Evolutionary conservation across 306 rosid species (phyloP).

Genomic region (Dalbergia cochinchinensis): DNA sequence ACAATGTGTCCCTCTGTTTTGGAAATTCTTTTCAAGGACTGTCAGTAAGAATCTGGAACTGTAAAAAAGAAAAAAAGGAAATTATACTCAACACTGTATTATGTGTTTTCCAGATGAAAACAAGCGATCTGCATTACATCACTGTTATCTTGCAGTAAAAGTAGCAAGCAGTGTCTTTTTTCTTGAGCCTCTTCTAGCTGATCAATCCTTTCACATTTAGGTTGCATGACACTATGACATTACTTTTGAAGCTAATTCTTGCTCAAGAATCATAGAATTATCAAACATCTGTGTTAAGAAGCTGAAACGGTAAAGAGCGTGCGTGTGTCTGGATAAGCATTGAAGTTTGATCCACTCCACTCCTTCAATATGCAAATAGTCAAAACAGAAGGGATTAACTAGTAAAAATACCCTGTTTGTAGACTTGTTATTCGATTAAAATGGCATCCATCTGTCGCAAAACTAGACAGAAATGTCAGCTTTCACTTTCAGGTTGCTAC

Average conservation of each 20-base stretch:
- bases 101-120: not conserved
- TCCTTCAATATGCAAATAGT: constrained; percentile 3
- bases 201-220: not conserved
- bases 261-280: not conserved
- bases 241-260: constrained; percentile 5
- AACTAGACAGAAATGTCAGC: constrained; percentile 17
- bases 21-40: constrained; percentile 8
- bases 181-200: not conserved
- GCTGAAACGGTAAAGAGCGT: not conserved
- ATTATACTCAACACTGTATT: not conserved
- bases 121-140: not conserved
- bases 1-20: not conserved
- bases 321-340: not conserved
- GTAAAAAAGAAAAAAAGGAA: not conserved
- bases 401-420: constrained; percentile 12
- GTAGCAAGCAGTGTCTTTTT: not conserved
- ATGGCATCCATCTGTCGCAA: not conserved
- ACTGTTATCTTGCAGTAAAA: constrained; percentile 6
- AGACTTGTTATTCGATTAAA: not conserved
- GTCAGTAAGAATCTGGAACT: not conserved
- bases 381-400: constrained; percentile 9
- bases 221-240: too few relatives aligned
- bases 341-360: constrained; percentile 14
- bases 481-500: constrained; percentile 35
- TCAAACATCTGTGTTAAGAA: not conserved